Evolutionary conservation across 2,329 filamentous ascomycete species (phyloP).

Genomic region (Coniochaeta ligniaria): DNA sequence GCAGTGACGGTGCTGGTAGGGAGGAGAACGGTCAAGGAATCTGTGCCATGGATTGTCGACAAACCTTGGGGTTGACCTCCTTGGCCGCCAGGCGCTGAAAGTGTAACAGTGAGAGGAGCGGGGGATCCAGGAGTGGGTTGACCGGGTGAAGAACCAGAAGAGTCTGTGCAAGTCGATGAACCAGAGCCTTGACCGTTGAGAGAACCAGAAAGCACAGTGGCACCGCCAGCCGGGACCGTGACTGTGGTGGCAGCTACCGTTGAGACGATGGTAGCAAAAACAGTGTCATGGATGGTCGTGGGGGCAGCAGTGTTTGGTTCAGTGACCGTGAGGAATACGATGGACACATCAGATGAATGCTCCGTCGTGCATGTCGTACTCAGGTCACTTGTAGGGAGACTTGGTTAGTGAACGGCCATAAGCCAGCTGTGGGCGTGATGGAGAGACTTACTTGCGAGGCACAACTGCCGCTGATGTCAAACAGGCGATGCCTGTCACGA

Average conservation of each 20-base stretch:
- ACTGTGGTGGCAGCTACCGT: conserved; percentile 10
- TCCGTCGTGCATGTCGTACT: conserved; percentile 27
- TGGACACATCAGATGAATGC: conserved; percentile 27
- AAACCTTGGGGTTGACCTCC: not conserved
- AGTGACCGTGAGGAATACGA: conserved; percentile 40
- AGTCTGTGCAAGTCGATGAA: conserved; percentile 2
- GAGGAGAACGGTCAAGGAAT: conserved; percentile 2
- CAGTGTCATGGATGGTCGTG: conserved; percentile 5
- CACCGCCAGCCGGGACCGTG: conserved; percentile 10
- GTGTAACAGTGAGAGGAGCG: conserved; percentile 8
- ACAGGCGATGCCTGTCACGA: conserved; percentile 26
- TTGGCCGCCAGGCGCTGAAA: not conserved
- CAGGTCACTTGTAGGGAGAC: conserved; percentile 8
- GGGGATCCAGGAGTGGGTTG: conserved; percentile 1
- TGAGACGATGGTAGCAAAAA: conserved; percentile 10
- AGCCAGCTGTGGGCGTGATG: conserved; percentile 4
- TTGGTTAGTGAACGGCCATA: not conserved
- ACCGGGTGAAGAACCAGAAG: conserved; percentile 2
- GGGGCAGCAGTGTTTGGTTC: conserved; percentile 18
- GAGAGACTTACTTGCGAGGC: conserved; percentile 23
- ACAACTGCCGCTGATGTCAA: conserved; percentile 23
- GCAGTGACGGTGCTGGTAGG: conserved; percentile 10
- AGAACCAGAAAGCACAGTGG: conserved; percentile 3
- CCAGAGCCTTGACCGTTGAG: conserved; percentile 4
- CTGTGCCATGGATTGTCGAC: conserved; percentile 1